Base-by-base conservation (phyloP, 23 red algal species). In the Gracilaria caudata region DNA sequence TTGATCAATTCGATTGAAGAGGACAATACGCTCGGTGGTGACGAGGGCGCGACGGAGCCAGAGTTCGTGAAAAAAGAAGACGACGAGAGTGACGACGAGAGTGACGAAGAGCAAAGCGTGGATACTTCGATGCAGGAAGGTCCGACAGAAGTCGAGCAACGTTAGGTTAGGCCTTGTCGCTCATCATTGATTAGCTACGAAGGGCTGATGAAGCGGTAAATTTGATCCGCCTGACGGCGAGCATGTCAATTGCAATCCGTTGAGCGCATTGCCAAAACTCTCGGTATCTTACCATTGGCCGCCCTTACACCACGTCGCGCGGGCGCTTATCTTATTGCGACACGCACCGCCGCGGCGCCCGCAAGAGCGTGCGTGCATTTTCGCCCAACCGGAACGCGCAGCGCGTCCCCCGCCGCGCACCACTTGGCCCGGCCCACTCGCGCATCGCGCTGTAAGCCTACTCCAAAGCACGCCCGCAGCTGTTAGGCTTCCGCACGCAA, bases 401-500 rank as follows among this genome's bases (percentile, higher is more conserved):
- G 7, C 37, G 29, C 37, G 37, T n/a, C 38, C 40, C 38, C 2
- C 70, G 20, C 37, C 21, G n/a, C n/a, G n/a, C 38, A 45, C 39
- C 70, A 26, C 7, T 13, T 75, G 70, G 70, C 70, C 70, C 70
- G 47, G 43, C n/a, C 1, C 39, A 11, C 33, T 47, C 33, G n/a
- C 37, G 7, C 21, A 11, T 11, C 70, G 23, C n/a, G 70, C 70
- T 75, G 70, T 75, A 75, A 75, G 70, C 70, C 25, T 6, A 40
- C 29, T 49, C 70, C 25, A 43, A 49, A 23, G 21, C 37, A 75
- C 37, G 37, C 19, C 25, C 37, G 70, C 13, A 75, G 70, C 70
- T 75, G 70, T 75, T 75, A 75, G 70, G 7, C 70, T 75, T 75
- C 70, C 10, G 70, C 70, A 75, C 70, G 70, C 38, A 75, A 75